Base-by-base conservation (phyloP, 352 stramenopile species). In the Globisporangium nagaii region DNA sequence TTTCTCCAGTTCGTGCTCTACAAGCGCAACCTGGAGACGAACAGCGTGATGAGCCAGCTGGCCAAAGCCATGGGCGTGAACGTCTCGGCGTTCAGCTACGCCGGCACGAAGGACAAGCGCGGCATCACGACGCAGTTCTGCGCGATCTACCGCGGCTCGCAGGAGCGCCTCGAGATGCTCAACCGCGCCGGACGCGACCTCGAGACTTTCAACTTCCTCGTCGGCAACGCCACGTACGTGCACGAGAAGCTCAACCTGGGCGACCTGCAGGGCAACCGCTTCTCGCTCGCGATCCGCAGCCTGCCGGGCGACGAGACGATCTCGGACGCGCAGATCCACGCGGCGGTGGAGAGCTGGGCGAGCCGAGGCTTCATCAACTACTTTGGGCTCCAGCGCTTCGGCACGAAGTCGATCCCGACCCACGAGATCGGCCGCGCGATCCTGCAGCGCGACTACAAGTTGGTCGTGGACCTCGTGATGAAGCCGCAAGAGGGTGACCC, bases 301-400 rank as follows among this genome's bases (percentile, higher is more conserved):
- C 69, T 98, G 28, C 83, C 82, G 4, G 47, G 58, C 17, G 65
- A 75, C 13, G 42, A 62, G 4, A 56, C 72, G 8, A 71, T 97
- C 10, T 77, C 81, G 12, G 75, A 87, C 37, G 64, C 75, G 0
- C 61, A 84, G 15, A 67, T 95, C 45, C 63, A 88, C 37, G 57
- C 58, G n/a, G 82, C 81, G 0, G 77, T 96, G 32, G 56, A 69
- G 11, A 89, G 65, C 44, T 97, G 89, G 84, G 62, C 68, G 5
- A n/a, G 56, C 5, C 61, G 71, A 27, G 96, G 96, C 7, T 99
- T 98, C 68, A 95, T 98, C 61, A 99, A 99, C 63, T 99, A 98
- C 76, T 99, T 98, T 75, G 96, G 96, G 3, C 81, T 98, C 46
- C 96, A 99, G 75, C 81, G 94, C 63, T 99, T 98, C 70, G 96